Evolutionary conservation across 352 stramenopile species (phyloP).

Genomic region (Globisporangium cylindrosporum): DNA sequence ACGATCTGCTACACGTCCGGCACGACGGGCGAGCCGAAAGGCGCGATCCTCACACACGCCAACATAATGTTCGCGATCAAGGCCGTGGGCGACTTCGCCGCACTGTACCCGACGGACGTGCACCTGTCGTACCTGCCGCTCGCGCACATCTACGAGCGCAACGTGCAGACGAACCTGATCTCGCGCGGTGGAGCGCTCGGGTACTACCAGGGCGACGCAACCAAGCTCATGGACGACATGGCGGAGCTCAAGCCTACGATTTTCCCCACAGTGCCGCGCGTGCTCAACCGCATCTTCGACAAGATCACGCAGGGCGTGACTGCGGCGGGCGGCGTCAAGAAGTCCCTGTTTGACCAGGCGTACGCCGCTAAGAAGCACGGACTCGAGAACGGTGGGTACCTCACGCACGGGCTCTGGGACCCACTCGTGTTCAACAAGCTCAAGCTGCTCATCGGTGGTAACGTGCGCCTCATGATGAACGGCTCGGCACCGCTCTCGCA

Average conservation of each 20-base stretch:
- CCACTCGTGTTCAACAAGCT: slow-evolving; percentile 93
- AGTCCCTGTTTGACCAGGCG: slow-evolving; percentile 87
- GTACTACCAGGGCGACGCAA: slow-evolving; percentile 86
- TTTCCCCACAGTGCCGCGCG: slow-evolving; percentile 8
- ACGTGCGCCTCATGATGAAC: slow-evolving; percentile 88
- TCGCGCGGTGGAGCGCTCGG: slow-evolving; percentile 78
- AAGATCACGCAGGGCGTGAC: slow-evolving; percentile 78
- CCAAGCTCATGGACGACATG: slow-evolving; percentile 10
- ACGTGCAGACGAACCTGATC: slow-evolving; percentile 55
- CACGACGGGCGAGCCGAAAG: slow-evolving; percentile 71
- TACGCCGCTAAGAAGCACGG: slow-evolving; percentile 76
- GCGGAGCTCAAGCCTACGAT: slow-evolving; percentile 10
- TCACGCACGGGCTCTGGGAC: slow-evolving; percentile 86
- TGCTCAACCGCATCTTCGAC: slow-evolving; percentile 53
- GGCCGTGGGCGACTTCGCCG: slow-evolving; percentile 7
- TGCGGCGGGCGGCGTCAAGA: slow-evolving; percentile 82
- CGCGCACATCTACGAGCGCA: slow-evolving; percentile 92
- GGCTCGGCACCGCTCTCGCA: slow-evolving; percentile 89
- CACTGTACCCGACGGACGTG: slow-evolving; percentile 22
- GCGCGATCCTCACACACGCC: slow-evolving; percentile 54
- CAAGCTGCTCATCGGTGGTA: slow-evolving; percentile 85
- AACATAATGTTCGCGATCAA: slow-evolving; percentile 34
- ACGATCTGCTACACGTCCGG: slow-evolving; percentile 89
- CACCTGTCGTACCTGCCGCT: slow-evolving; percentile 94
- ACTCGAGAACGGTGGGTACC: slow-evolving; percentile 36